Conservation (phyloP, 2,329 filamentous ascomycete species). For the Blastomyces emzantsi region DNA sequence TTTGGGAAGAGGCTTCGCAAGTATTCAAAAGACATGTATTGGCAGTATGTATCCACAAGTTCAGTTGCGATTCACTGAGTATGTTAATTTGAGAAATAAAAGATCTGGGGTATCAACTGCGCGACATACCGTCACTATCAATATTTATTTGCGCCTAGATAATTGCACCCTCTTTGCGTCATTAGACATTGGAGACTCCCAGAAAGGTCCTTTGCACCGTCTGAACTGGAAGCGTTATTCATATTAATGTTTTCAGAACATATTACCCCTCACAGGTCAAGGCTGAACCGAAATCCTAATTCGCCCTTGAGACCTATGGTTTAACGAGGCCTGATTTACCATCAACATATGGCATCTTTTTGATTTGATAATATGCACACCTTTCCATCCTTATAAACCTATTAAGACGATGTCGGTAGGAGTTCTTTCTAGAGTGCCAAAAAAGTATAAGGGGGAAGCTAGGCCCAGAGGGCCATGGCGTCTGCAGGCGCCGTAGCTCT, state of each 20-base stretch:
- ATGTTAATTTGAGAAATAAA: neutral
- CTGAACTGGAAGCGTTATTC: too few species aligned
- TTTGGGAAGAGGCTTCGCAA: constrained; percentile 23
- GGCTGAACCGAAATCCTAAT: neutral
- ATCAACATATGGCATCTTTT: neutral
- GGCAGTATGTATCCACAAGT: constrained; percentile 13
- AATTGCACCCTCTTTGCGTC: neutral
- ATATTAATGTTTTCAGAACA: too few species aligned
- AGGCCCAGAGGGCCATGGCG: neutral
- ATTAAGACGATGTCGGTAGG: neutral
- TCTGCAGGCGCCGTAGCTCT: too few species aligned
- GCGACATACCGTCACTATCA: neutral
- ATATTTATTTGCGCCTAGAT: neutral
- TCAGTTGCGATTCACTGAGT: neutral
- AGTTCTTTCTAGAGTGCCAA: neutral
- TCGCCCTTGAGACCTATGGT: neutral
- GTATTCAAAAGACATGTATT: constrained; percentile 15
- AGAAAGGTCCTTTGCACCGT: too few species aligned
- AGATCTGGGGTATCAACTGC: neutral
- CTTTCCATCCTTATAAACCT: neutral
- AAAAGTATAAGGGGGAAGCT: neutral
- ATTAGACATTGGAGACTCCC: neutral
- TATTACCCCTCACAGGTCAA: too few species aligned
- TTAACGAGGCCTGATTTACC: neutral
- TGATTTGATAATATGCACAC: neutral